Conservation (phyloP, 106 monocot genomes). For the Cymbidium sinense region DNA sequence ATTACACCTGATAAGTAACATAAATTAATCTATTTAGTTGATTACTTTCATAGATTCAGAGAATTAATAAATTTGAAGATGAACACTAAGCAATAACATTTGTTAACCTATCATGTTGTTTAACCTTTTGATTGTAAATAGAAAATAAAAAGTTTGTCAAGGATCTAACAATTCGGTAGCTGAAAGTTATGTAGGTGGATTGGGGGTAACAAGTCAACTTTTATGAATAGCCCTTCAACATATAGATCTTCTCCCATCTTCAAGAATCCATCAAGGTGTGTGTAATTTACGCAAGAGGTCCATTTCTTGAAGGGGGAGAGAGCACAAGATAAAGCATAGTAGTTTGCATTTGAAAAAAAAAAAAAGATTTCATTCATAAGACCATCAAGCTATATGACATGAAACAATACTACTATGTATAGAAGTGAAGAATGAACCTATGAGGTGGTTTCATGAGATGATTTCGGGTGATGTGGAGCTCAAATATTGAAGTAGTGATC, state of each 20-base stretch:
- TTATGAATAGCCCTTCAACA: background rate
- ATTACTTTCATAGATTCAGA: too few species aligned
- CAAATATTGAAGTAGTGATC: background rate
- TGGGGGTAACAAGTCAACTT: too few species aligned
- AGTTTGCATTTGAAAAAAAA: background rate
- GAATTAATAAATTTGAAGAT: too few species aligned
- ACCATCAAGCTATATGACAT: background rate
- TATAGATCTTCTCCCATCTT: background rate
- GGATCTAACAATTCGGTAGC: too few species aligned
- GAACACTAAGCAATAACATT: too few species aligned
- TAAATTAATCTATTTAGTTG: too few species aligned
- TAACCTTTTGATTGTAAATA: too few species aligned
- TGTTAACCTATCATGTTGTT: too few species aligned
- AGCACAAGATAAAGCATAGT: background rate
- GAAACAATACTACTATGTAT: background rate
- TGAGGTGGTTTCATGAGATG: background rate
- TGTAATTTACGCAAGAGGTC: background rate
- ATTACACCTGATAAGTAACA: too few species aligned
- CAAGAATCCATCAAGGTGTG: too few species aligned
- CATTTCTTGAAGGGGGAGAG: background rate
- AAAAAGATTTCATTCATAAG: background rate
- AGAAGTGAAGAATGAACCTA: background rate
- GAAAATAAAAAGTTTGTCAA: too few species aligned
- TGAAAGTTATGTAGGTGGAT: too few species aligned
- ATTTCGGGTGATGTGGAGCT: background rate